Conservation (phyloP, 2,329 filamentous ascomycete species). For the Colletotrichum tropicicola region DNA sequence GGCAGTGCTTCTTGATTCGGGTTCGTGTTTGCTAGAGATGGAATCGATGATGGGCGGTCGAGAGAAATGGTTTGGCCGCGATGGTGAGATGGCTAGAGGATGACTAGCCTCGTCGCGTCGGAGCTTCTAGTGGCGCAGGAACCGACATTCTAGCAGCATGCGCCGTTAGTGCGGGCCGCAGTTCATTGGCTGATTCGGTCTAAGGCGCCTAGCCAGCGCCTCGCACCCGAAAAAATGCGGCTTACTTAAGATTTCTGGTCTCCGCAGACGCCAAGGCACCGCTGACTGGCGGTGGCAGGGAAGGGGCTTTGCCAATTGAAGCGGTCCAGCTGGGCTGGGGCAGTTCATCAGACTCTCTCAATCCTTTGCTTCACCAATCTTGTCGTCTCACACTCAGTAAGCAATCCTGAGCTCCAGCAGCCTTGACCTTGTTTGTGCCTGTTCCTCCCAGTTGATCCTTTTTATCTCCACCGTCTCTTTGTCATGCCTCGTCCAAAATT, state of each 20-base stretch:
- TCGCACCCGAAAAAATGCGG: not conserved
- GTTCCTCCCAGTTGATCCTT: not conserved
- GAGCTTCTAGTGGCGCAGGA: constrained; percentile 9
- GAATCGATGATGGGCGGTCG: constrained; percentile 9
- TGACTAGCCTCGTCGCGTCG: constrained; percentile 4
- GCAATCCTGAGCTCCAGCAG: not conserved
- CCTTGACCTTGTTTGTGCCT: not conserved
- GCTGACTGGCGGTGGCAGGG: not conserved
- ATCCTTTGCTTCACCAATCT: not conserved
- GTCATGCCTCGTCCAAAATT: constrained; percentile 18
- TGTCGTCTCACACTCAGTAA: not conserved
- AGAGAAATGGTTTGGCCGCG: not conserved
- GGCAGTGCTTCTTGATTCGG: too few relatives aligned
- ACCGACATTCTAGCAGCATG: not conserved
- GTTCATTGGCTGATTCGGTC: not conserved
- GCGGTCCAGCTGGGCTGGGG: not conserved
- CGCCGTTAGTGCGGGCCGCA: not conserved
- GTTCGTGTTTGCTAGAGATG: not conserved
- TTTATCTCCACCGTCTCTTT: constrained; percentile 8
- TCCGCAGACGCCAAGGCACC: too few relatives aligned
- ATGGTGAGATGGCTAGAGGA: not conserved
- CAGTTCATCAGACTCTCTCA: constrained; percentile 8
- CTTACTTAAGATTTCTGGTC: not conserved
- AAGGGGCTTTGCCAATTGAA: constrained; percentile 1
- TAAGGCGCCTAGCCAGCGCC: not conserved